Evolutionary conservation across 2,329 filamentous ascomycete genomes (phyloP).

Genomic region (Microcyclospora tardicrescens): DNA sequence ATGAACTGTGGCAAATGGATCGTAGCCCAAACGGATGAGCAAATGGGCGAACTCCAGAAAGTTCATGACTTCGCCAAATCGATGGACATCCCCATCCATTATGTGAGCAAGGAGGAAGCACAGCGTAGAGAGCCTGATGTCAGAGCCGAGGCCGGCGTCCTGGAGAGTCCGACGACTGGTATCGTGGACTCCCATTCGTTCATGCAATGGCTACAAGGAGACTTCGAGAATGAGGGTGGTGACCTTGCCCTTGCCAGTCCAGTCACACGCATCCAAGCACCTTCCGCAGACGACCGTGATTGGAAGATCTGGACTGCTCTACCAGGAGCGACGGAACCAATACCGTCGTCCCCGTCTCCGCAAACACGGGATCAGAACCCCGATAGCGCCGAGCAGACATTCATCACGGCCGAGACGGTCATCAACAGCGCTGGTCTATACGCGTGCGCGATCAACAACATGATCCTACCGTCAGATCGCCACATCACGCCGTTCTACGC

Average conservation of each 20-base stretch:
- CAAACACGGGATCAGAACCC: slow-evolving; percentile 21
- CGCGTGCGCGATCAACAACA: slow-evolving; percentile 66
- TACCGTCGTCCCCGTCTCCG: slow-evolving; percentile 11
- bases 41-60: slow-evolving; percentile 50
- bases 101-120: slow-evolving; percentile 53
- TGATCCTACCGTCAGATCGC: slow-evolving; percentile 50
- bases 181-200: slow-evolving; percentile 79
- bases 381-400: slow-evolving; percentile 24
- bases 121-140: slow-evolving; percentile 59
- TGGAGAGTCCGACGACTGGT: slow-evolving; percentile 78
- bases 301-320: slow-evolving; percentile 52
- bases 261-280: slow-evolving; percentile 48
- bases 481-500: slow-evolving; percentile 61
- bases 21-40: slow-evolving; percentile 65
- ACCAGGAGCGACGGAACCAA: slow-evolving; percentile 8
- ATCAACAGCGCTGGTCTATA: slow-evolving; percentile 78
- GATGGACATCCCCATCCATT: slow-evolving; percentile 57
- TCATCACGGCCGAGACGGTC: slow-evolving; percentile 61
- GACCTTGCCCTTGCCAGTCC: slow-evolving; percentile 55
- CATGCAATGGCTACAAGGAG: slow-evolving; percentile 68
- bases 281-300: slow-evolving; percentile 40
- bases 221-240: slow-evolving; percentile 65
- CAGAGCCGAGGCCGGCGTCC: slow-evolving; percentile 53
- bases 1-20: slow-evolving; percentile 83
- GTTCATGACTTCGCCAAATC: slow-evolving; percentile 41